phyloP scores from a whole-genome alignment of 108 stramenopile species.

The Mediolabrus comicus region DNA sequence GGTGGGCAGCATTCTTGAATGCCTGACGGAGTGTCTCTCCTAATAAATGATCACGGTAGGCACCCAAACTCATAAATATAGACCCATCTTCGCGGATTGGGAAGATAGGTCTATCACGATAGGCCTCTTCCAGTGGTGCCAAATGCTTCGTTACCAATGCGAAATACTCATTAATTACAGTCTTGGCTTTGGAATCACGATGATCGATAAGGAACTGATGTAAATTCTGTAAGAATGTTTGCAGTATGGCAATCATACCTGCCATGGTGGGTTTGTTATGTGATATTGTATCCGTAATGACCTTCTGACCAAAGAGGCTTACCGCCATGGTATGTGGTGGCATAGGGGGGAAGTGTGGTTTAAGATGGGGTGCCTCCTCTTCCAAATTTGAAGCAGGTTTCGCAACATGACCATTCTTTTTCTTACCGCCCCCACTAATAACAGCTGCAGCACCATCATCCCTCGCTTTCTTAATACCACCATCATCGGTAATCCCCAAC shows the following conservation, averaged over 20 bases:
- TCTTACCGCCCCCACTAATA: too few relatives aligned
- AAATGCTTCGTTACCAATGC: slow-evolving; percentile 45
- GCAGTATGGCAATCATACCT: slow-evolving; percentile 49
- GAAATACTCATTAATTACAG: slow-evolving; percentile 51
- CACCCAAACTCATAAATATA: slow-evolving; percentile 85
- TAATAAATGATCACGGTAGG: slow-evolving; percentile 89
- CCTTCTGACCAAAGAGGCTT: slow-evolving; percentile 9
- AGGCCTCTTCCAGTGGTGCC: slow-evolving; percentile 51
- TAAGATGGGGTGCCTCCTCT: slow-evolving; percentile 17
- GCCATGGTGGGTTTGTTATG: slow-evolving; percentile 55
- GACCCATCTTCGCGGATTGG: slow-evolving; percentile 69
- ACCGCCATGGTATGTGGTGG: slow-evolving; percentile 25
- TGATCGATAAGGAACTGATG: slow-evolving; percentile 41
- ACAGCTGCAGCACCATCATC: too few relatives aligned
- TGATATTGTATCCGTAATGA: slow-evolving; percentile 18
- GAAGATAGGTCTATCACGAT: slow-evolving; percentile 56
- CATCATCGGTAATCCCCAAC: background rate
- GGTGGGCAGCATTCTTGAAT: slow-evolving; percentile 73
- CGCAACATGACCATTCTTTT: too few relatives aligned
- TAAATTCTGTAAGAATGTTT: slow-evolving; percentile 45
- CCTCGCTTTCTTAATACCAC: too few relatives aligned
- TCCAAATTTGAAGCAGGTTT: too few relatives aligned
- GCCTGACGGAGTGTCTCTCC: slow-evolving; percentile 77
- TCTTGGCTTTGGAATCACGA: slow-evolving; percentile 16
- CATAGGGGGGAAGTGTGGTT: slow-evolving; percentile 25